A percentile compares a stretch with the other conserved stretches of the same genome.
Conservation (phyloP, 306 rosid species). For the Vigna mungo region DNA sequence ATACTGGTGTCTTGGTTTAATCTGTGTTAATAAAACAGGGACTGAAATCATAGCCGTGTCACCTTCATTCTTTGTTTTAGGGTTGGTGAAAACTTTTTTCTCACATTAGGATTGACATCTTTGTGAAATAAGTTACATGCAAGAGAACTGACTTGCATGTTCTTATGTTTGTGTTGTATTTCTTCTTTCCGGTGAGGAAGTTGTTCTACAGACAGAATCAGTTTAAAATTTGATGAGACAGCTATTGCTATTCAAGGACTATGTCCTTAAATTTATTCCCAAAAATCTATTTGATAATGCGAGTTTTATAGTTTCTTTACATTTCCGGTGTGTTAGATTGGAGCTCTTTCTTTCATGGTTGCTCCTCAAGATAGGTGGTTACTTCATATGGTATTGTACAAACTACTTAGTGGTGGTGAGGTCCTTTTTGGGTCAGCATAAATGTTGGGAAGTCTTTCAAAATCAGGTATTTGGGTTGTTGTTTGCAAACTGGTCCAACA, state of each 20-base stretch:
- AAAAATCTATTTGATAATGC: not conserved
- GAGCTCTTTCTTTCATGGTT: slow-evolving; percentile 24
- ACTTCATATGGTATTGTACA: not conserved
- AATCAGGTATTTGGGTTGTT: slow-evolving; percentile 14
- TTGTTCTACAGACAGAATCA: slow-evolving; percentile 15
- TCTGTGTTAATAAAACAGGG: not conserved
- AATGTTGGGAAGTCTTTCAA: not conserved
- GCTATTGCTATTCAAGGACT: slow-evolving; percentile 4
- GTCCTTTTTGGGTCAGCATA: not conserved
- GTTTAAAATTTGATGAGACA: slow-evolving; percentile 18
- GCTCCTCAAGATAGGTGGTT: slow-evolving; percentile 2
- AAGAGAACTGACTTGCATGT: slow-evolving; percentile 15
- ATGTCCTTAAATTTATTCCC: slow-evolving; percentile 8
- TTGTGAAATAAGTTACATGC: slow-evolving; percentile 18
- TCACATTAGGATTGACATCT: not conserved
- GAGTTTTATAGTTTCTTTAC: not conserved
- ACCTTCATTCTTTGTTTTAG: not conserved
- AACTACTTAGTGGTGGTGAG: not conserved
- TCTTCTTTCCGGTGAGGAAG: slow-evolving; percentile 19
- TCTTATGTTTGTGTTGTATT: not conserved
- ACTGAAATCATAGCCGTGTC: not conserved
- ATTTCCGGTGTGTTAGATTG: not conserved
- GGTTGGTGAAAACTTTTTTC: not conserved
- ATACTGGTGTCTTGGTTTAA: slow-evolving; percentile 17
- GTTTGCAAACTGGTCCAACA: not conserved